Evolutionary conservation across 148 eudicot genomes (phyloP).

Genomic region (Camellia lanceoleosa): DNA sequence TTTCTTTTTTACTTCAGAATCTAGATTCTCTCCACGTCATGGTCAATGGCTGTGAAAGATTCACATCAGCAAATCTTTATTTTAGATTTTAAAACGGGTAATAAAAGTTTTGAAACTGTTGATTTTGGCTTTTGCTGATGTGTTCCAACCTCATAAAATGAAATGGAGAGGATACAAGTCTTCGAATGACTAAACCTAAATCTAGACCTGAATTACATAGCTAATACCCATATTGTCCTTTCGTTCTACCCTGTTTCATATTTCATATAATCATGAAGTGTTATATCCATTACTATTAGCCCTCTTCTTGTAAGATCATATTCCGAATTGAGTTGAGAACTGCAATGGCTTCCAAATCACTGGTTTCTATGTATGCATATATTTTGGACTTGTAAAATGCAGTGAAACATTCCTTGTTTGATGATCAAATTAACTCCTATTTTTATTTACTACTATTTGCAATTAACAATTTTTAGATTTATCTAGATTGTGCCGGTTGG

Average conservation of each 20-base stretch:
- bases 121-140: too few relatives aligned
- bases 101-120: background rate
- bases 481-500: background rate
- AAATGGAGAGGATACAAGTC: background rate
- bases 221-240: too few relatives aligned
- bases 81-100: background rate
- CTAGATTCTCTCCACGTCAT: background rate
- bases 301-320: background rate
- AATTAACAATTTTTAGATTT: background rate
- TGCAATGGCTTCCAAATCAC: background rate
- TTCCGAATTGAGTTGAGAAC: background rate
- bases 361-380: background rate
- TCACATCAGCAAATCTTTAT: background rate
- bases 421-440: background rate
- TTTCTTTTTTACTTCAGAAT: background rate
- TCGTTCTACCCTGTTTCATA: too few relatives aligned
- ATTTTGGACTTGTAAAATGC: background rate
- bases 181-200: background rate
- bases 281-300: too few relatives aligned
- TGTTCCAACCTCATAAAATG: too few relatives aligned
- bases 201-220: too few relatives aligned
- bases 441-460: background rate
- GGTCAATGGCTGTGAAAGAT: background rate
- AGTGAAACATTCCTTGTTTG: background rate
- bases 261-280: too few relatives aligned